Evolutionary conservation across 108 stramenopile genomes (phyloP), one percentile per base, ranked within the genome.

Genomic region (Seminavis robusta): DNA sequence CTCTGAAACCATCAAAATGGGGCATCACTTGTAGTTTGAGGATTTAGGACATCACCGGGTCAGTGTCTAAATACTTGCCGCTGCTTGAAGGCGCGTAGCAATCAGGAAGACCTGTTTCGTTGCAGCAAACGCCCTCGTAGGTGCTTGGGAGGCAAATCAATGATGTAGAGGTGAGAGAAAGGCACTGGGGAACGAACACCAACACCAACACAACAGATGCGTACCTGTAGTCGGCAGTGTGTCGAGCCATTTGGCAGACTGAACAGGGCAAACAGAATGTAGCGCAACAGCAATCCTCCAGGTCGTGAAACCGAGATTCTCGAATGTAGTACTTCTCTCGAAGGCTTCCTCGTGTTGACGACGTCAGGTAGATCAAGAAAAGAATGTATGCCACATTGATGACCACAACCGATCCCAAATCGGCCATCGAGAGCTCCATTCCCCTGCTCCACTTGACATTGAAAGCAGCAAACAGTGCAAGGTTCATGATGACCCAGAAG

Each of bases 161-260:
- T n/a, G n/a, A n/a, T n/a, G n/a, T n/a, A n/a, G n/a, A n/a, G n/a
- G n/a, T n/a, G n/a, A n/a, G n/a, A n/a, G n/a, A n/a, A n/a, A n/a
- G n/a, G n/a, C n/a, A n/a, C n/a, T n/a, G n/a, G n/a, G n/a, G n/a
- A n/a, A n/a, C n/a, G n/a, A n/a, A n/a, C n/a, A n/a, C n/a, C n/a
- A n/a, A n/a, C n/a, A n/a, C n/a, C n/a, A n/a, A n/a, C n/a, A n/a
- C n/a, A n/a, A n/a, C n/a, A n/a, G n/a, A n/a, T n/a, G n/a, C n/a
- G n/a, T 66, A 44, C 6, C 77, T 70, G 55, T 84, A 88, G 39
- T 73, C 76, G 13, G 76, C 83, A 26, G 91, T 92, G 40, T 92
- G 91, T 28, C 91, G 60, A 24, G 71, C 81, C 82, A 92, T 84
- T 43, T 92, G 90, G 29, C 74, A 74, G 36, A 92, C 77, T 0